Evolutionary conservation across 257 asterid genomes (phyloP).

Genomic region (Nicotiana sylvestris): DNA sequence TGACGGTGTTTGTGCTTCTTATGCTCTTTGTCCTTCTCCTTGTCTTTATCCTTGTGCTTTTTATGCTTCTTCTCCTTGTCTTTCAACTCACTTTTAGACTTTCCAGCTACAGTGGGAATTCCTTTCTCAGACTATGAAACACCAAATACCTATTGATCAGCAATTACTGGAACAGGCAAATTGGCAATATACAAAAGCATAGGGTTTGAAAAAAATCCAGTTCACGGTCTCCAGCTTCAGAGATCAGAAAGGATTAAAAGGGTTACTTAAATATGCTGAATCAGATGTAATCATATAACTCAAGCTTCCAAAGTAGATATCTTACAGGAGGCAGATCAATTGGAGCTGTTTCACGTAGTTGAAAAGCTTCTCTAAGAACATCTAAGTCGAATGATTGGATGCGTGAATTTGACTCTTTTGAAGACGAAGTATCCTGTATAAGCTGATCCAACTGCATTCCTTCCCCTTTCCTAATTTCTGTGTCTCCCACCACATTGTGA

Average conservation of each 20-base stretch:
- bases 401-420: conserved; percentile 55
- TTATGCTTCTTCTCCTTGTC: conserved; percentile 94
- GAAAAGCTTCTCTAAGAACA: conserved; percentile 80
- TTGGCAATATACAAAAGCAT: background rate
- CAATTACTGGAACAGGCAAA: conserved; percentile 1
- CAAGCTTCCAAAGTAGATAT: conserved; percentile 18
- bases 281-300: background rate
- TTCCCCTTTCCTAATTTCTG: conserved; percentile 92
- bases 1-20: conserved; percentile 94
- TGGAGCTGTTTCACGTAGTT: conserved; percentile 73
- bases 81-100: conserved; percentile 70
- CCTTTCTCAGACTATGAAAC: conserved; percentile 83
- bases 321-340: conserved; percentile 80
- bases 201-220: background rate
- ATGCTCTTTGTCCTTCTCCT: conserved; percentile 78
- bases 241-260: background rate
- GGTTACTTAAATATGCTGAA: background rate
- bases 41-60: conserved; percentile 71
- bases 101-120: conserved; percentile 75
- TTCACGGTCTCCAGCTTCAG: background rate
- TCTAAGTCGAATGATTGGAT: conserved; percentile 81
- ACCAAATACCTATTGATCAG: conserved; percentile 24
- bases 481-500: conserved; percentile 93
- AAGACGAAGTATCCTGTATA: conserved; percentile 49
- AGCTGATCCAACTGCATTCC: conserved; percentile 95